A percentile compares a stretch with the other conserved stretches of the same genome.
Evolutionary conservation across 2,329 filamentous ascomycete species (phyloP).

Genomic region (Arthrobotrys sinensis): DNA sequence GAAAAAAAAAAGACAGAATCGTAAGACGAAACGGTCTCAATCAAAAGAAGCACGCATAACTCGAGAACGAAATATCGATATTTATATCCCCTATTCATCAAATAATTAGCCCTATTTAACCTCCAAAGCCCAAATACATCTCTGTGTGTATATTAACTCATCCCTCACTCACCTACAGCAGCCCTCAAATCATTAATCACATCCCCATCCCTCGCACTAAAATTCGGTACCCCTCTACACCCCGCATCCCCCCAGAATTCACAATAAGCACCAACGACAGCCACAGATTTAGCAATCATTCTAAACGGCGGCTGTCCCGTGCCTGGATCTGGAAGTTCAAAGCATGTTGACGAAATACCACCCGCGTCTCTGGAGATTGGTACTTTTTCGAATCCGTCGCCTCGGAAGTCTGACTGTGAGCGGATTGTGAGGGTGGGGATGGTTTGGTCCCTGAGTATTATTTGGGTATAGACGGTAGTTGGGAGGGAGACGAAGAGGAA

Average conservation of each 20-base stretch:
- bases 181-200: background rate
- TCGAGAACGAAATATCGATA: background rate
- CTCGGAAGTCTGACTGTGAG: background rate
- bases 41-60: slow-evolving; percentile 3
- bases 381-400: background rate
- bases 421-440: background rate
- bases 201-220: slow-evolving; percentile 1
- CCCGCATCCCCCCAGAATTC: background rate
- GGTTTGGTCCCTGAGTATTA: background rate
- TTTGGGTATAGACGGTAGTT: background rate
- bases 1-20: too few species aligned
- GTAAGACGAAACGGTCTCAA: too few species aligned
- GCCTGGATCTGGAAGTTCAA: background rate
- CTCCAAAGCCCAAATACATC: too few species aligned
- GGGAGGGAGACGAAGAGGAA: background rate
- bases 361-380: background rate
- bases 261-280: background rate
- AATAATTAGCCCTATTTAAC: too few species aligned
- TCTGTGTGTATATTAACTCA: background rate
- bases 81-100: too few species aligned
- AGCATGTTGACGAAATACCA: background rate
- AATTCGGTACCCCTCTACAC: background rate
- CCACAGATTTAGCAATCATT: background rate
- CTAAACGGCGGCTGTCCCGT: background rate
- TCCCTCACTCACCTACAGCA: background rate